Base-by-base conservation (phyloP, 2,329 filamentous ascomycete species). In the Xylariaceae sp. region DNA sequence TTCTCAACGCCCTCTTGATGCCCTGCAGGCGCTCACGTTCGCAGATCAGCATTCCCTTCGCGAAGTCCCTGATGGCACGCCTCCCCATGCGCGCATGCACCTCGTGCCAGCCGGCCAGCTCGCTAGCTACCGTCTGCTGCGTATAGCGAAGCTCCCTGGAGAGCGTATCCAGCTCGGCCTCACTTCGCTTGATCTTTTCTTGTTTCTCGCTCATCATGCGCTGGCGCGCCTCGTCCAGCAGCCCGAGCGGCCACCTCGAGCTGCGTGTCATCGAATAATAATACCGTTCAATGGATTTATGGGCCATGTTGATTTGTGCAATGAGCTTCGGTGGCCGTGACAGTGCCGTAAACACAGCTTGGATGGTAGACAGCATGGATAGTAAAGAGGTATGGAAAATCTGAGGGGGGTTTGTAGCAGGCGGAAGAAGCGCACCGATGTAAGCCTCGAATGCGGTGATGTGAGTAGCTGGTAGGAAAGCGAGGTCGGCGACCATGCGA, bases 31-130 rank as follows among this genome's bases (percentile, higher is more conserved):
- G 80, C 67, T 88, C 87, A 61, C 81, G 82, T 73, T 99, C 94
- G 51, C 81, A 80, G 3, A 96, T 82, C 30, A 97, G 76, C 80
- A 91, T 91, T 34, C 83, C 83, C 65, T 78, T 81, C 19, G 88
- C 92, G 63, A 95, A 82, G 46, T 90, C 84, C 61, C 80, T 83
- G 58, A 96, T 81, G 31, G 89, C 88, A 55, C 81, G 81, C 57
- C 85, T 77, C 1, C 88, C 91, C 73, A 89, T 84, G 65, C 81
- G 83, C 62, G 90, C 89, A 66, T 95, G 85, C 74, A 91, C 83
- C 41, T 95, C 90, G 66, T 96, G 91, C 90, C 94, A 99, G 12
- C 89, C 91, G 0, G 94, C 94, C 53, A 99, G 72, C 73, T 99
- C 94, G 1, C 84, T 80, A 5, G 95, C 92, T 29, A 97, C 92